A percentile compares a stretch with the other conserved stretches of the same genome.
These are phyloP conservation scores for Xylariaceae sp. DNA, from an alignment of 2,329 filamentous ascomycete species.

Conservation along the genomic window DNA sequence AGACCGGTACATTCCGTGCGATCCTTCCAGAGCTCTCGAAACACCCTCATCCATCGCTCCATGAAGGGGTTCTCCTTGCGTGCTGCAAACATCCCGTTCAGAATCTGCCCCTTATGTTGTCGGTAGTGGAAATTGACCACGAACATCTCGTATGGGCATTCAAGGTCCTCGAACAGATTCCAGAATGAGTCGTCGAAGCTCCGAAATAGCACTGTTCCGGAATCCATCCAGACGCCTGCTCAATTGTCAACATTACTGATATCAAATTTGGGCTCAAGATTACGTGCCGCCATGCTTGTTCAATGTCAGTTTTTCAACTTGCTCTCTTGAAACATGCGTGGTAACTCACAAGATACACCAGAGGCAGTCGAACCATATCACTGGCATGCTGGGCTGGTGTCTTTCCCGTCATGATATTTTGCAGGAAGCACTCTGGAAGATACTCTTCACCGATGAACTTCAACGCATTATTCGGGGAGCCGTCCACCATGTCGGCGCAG, in stretches of 20 bases:
- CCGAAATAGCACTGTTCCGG: conserved; percentile 1
- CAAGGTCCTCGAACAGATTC: conserved; percentile 1
- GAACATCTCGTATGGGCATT: conserved; percentile 4
- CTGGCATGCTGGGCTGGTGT: background rate
- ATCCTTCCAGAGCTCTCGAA: conserved; percentile 4
- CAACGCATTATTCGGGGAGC: conserved; percentile 4
- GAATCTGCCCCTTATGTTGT: background rate
- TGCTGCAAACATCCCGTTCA: conserved; percentile 4
- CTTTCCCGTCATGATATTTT: conserved; percentile 2
- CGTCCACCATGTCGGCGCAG: conserved; percentile 6
- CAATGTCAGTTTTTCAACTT: background rate
- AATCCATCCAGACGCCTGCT: conserved; percentile 6
- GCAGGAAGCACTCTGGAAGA: conserved; percentile 4
- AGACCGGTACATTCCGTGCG: background rate
- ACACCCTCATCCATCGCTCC: conserved; percentile 1
- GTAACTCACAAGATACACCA: conserved; percentile 8
- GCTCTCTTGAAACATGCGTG: background rate
- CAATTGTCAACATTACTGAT: background rate
- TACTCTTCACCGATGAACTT: conserved; percentile 4
- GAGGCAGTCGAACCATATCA: conserved; percentile 5
- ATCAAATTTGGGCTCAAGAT: background rate
- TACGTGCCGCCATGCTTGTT: background rate
- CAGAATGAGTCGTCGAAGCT: conserved; percentile 7
- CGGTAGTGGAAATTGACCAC: conserved; percentile 3
- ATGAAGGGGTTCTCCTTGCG: conserved; percentile 5